Evolutionary conservation across 768 basidiomycete species (phyloP), one percentile per base, ranked within the genome.

Genomic region (Mrakia frigida): DNA sequence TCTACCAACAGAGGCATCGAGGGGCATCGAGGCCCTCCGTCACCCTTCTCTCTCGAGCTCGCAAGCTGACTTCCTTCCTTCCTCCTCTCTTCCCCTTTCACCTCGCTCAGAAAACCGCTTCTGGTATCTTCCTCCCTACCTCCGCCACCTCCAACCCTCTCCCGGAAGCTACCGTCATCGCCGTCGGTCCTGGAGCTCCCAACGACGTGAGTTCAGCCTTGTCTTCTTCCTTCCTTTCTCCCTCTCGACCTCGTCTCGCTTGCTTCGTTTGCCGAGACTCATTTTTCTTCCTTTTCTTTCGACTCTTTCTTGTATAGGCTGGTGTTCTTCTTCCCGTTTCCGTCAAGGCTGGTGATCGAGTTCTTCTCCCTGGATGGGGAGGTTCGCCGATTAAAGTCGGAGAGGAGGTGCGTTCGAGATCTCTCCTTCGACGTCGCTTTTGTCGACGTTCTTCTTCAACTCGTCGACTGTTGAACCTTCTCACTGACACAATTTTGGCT

Each of bases 131-230:
- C 88, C 87, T 99, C 65, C 97, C 97, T n/a, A 88, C 91, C 0
- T 93, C 94, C 1, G 89, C 92, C 7, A 94, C 92, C 37, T 88
- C 83, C 79, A 89, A 84, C 80, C 94, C 94, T 33, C 88, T 98
- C n/a, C 94, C 96, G 2, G 96, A 98, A 85, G 96, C 94, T 7
- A 96, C 93, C 41, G 96, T 97, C 82, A 91, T 98, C 82, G 92
- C 97, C 37, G 91, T 92, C 68, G 96, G 96, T 74, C 96, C 96
- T 46, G 97, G 97, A 43, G 91, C 91, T n/a, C 91, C 89, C 31
- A 88, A 92, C 86, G 93, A 93, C 76, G 76, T 77, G 61, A 23
- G 77, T 75, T 14, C 59, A 16, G 16, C 31, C 46, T 46, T 16
- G 9, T 5, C 23, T 5, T 25, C 35, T 21, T 2, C 28, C n/a